Evolutionary conservation across 2,329 filamentous ascomycete species (phyloP).

Genomic region (Ophiosphaerella narmari): DNA sequence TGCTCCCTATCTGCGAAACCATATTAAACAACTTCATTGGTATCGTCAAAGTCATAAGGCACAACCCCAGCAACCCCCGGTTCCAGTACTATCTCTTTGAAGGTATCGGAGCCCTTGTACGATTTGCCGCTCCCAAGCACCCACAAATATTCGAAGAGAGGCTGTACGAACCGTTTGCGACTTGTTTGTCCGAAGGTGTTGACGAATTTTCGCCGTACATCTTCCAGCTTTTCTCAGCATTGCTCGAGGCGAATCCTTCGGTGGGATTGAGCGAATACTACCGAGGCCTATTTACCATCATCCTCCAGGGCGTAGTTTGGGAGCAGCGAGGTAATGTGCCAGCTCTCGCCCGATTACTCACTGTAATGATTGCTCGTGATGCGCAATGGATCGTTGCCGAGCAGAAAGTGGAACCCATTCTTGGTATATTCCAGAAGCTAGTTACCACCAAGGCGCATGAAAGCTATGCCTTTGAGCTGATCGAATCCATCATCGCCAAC

Average conservation of each 20-base stretch:
- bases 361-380: slow-evolving; percentile 80
- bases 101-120: slow-evolving; percentile 85
- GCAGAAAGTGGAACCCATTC: slow-evolving; percentile 81
- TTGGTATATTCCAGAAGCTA: slow-evolving; percentile 96
- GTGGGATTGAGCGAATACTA: slow-evolving; percentile 81
- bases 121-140: slow-evolving; percentile 70
- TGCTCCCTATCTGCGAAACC: slow-evolving; percentile 73
- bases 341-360: slow-evolving; percentile 81
- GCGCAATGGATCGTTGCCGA: slow-evolving; percentile 73
- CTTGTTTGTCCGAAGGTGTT: slow-evolving; percentile 79
- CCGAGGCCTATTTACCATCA: slow-evolving; percentile 74
- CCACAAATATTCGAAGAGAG: slow-evolving; percentile 76
- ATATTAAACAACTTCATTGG: slow-evolving; percentile 83
- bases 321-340: slow-evolving; percentile 92
- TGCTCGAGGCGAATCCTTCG: slow-evolving; percentile 83
- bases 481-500: slow-evolving; percentile 76
- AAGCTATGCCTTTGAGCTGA: slow-evolving; percentile 82
- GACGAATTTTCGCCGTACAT: slow-evolving; percentile 96
- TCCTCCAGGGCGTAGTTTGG: slow-evolving; percentile 85
- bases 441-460: slow-evolving; percentile 83
- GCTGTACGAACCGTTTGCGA: slow-evolving; percentile 82
- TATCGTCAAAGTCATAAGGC: slow-evolving; percentile 89
- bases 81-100: slow-evolving; percentile 99
- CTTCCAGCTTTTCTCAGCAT: slow-evolving; percentile 90
- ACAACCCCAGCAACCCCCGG: slow-evolving; percentile 93